phyloP scores from a whole-genome alignment of 2,329 filamentous ascomycete species.

The Plenodomus tracheiphilus region DNA sequence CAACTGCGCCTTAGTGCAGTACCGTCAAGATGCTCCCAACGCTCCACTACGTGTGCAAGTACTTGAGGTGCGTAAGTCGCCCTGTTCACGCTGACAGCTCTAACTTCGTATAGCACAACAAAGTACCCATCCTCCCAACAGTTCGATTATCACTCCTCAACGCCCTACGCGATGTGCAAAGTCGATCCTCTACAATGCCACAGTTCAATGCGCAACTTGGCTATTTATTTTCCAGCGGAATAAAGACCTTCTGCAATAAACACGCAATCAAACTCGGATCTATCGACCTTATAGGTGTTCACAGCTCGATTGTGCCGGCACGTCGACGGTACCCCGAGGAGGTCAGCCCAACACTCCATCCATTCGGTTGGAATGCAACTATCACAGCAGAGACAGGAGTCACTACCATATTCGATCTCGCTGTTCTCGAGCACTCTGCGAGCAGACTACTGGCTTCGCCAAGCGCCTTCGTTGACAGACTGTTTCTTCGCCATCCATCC shows the following conservation, averaged over 20 bases:
- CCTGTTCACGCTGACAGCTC: not conserved
- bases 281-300: constrained; percentile 60
- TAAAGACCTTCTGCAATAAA: constrained; percentile 54
- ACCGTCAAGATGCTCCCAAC: constrained; percentile 57
- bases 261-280: constrained; percentile 49
- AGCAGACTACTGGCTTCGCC: constrained; percentile 60
- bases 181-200: constrained; percentile 57
- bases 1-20: constrained; percentile 62
- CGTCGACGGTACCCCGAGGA: constrained; percentile 20
- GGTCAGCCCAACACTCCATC: constrained; percentile 42
- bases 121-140: constrained; percentile 56
- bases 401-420: constrained; percentile 63
- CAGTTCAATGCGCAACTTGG: constrained; percentile 62
- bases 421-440: constrained; percentile 60
- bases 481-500: constrained; percentile 59
- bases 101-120: constrained; percentile 52
- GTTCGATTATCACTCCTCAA: constrained; percentile 62
- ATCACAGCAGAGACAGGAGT: constrained; percentile 60
- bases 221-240: constrained; percentile 59
- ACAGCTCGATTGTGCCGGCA: constrained; percentile 54
- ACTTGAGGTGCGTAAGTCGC: constrained; percentile 39
- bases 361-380: constrained; percentile 60
- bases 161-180: constrained; percentile 59
- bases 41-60: constrained; percentile 60
- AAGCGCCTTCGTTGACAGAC: constrained; percentile 61